Percentiles rank a stretch among this genome's conserved stretches.
phyloP scores from a whole-genome alignment of 2,329 filamentous ascomycete species.

The Colletotrichum lini region DNA sequence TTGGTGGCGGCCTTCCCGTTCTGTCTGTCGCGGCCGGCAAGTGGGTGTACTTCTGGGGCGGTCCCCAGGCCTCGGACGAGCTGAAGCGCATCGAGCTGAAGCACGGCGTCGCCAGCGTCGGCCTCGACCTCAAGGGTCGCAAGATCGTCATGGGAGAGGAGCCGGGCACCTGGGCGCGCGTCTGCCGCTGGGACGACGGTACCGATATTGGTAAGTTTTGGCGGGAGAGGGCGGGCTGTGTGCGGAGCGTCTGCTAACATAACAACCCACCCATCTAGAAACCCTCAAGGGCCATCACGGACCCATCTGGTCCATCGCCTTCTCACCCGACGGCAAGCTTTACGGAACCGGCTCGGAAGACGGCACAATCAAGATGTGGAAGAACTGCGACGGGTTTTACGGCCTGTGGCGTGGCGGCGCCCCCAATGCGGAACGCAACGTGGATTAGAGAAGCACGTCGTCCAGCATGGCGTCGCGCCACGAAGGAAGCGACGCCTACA shows the following conservation, averaged over 20 bases:
- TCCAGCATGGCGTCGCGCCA: slow-evolving; percentile 35
- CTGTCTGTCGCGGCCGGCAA: slow-evolving; percentile 95
- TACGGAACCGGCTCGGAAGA: slow-evolving; percentile 98
- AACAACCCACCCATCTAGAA: slow-evolving; percentile 64
- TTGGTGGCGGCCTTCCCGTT: slow-evolving; percentile 78
- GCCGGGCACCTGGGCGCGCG: slow-evolving; percentile 95
- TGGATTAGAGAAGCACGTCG: slow-evolving; percentile 39
- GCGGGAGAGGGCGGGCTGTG: not conserved
- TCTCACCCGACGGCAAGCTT: slow-evolving; percentile 94
- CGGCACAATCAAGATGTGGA: slow-evolving; percentile 95
- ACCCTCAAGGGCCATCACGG: slow-evolving; percentile 97
- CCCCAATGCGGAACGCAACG: slow-evolving; percentile 34
- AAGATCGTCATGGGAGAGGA: slow-evolving; percentile 93
- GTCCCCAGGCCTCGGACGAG: slow-evolving; percentile 75
- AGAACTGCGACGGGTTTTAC: slow-evolving; percentile 77
- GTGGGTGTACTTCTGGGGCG: slow-evolving; percentile 92
- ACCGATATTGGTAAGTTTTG: slow-evolving; percentile 77
- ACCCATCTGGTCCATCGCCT: slow-evolving; percentile 95
- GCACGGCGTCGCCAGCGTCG: slow-evolving; percentile 92
- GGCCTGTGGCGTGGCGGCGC: slow-evolving; percentile 73
- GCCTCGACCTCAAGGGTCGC: slow-evolving; percentile 83
- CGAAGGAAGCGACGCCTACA: slow-evolving; percentile 26
- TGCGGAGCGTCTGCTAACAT: slow-evolving; percentile 29
- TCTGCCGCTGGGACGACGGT: slow-evolving; percentile 90
- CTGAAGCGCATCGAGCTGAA: slow-evolving; percentile 86